Evolutionary conservation across 139 green algal genomes (phyloP), one percentile per base, ranked within the genome.

Genomic region (Coelastrella sp.): DNA sequence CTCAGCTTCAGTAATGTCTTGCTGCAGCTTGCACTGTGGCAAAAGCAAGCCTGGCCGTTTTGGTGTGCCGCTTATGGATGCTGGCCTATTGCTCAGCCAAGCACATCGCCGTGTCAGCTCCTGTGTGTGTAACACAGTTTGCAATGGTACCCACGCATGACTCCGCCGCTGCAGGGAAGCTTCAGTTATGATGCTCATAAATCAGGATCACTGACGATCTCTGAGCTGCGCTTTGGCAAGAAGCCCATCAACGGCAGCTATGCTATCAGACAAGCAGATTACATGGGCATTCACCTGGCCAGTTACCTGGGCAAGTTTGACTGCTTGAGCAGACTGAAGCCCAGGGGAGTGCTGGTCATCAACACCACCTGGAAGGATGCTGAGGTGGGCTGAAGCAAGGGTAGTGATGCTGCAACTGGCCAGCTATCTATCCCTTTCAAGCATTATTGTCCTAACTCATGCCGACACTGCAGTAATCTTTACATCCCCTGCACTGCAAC

Each of bases 111-210:
- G 12, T 17, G 63, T 72, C 15, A 20, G 11, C n/a, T 49, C 74
- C 74, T n/a, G 9, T n/a, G 9, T n/a, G 9, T n/a, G 9, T 7
- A 10, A 27, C 63, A 24, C 27, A 14, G 15, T 72, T 14, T 72
- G 15, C 12, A 17, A 72, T 72, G 63, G 15, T 17, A 22, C 15
- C 85, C 81, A 72, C 1, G 12, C 15, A 17, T 57, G 1, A 22
- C 15, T 83, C 35, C 49, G 8, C 8, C 4, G 14, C 63, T 58
- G 27, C 90, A 93, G 86, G 93, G 85, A 14, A 94, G 93, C 89
- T 95, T 95, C 57, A 57, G 14, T 1, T 95, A 93, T 79, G 93
- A 94, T 80, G 93, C 93, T 3, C 92, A 94, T 80, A 95, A 95
- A 87, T 90, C 72, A 15, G 93, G 93, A 57, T 92, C 92, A 25